A percentile compares a stretch with the other conserved stretches of the same genome.
Conservation (phyloP, 1,284 basidiomycete species). For the Sanghuangporus weigelae region DNA sequence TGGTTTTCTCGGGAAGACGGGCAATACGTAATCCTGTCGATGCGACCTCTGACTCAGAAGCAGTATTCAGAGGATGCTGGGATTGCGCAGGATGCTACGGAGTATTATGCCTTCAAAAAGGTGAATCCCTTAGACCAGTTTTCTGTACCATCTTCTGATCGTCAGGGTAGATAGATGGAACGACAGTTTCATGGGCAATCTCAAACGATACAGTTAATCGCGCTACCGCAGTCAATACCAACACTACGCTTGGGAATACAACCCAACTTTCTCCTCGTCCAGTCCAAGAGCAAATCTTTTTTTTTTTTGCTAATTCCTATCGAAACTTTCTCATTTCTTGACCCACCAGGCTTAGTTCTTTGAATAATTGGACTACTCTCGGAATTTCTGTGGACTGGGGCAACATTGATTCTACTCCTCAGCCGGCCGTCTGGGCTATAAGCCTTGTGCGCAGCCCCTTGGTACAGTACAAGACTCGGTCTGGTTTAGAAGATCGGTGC, state of each 20-base stretch:
- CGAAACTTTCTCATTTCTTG: background rate
- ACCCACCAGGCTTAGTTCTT: constrained; percentile 1
- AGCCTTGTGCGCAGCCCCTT: constrained; percentile 38
- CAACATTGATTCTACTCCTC: constrained; percentile 19
- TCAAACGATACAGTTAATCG: constrained; percentile 6
- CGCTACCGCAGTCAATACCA: background rate
- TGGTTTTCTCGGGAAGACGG: constrained; percentile 27
- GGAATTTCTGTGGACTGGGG: constrained; percentile 30
- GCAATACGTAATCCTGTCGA: constrained; percentile 26
- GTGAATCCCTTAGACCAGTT: constrained; percentile 18
- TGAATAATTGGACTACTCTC: constrained; percentile 30
- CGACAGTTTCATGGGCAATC: constrained; percentile 10
- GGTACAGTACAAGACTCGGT: constrained; percentile 28
- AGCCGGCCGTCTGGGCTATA: constrained; percentile 34
- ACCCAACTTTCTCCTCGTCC: constrained; percentile 4
- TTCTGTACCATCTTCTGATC: background rate
- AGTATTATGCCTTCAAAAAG: constrained; percentile 30
- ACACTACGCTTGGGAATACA: background rate
- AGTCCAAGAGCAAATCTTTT: background rate
- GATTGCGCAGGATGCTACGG: constrained; percentile 28
- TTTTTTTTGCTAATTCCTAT: background rate
- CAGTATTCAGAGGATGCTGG: constrained; percentile 29
- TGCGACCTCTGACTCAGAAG: constrained; percentile 30
- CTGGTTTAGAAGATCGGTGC: constrained; percentile 23
- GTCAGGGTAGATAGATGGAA: background rate